Base-by-base conservation (phyloP, 177 flowering plant genomes). In the Tripterygium wilfordii region DNA sequence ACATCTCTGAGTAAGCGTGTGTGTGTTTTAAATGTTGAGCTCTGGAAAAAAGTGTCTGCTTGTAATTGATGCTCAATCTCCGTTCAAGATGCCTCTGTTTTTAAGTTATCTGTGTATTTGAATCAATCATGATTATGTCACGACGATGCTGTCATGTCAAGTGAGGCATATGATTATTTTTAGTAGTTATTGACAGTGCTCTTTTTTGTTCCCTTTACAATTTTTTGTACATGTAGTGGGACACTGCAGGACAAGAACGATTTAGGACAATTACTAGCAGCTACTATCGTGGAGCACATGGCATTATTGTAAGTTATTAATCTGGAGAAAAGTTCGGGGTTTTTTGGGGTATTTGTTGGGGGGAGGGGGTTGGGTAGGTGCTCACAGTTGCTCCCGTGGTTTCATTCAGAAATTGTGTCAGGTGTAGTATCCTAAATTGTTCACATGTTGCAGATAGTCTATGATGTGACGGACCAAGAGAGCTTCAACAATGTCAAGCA, bases 401-500 rank as follows among this genome's bases (percentile, higher is more conserved):
- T 4, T 3, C 18, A 2, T 38, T 19, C 42, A 3, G 15, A 3
- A 15, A 21, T 3, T 16, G 15, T 19, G 8, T 5, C 4, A 15
- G 22, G 7, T 3, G 5, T 15, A 3, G 14, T 10, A 23, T 42
- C 8, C 10, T 25, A 23, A 25, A 44, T 19, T 10, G 31, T 39
- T 14, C 30, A 21, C 33, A 14, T 39, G 2, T 61, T 22, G 50
- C 59, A 61, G 64, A 42, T 61, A n/a, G 64, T 61, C 24, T 63
- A 63, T 46, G 67, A 57, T 36, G 67, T 63, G 12, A 63, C 67
- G 12, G 67, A 63, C 37, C 49, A 62, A 26, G 61, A 62, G 48
- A 62, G 66, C 41, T 62, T 62, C 53, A 62, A 62, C 44, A 62
- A 62, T 51, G 61, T 56, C 3, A 62, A 62, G 44, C 66, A 56